These are phyloP conservation scores for Verbena officinalis DNA, from an alignment of 257 asterid species.

Conservation along the genomic window DNA sequence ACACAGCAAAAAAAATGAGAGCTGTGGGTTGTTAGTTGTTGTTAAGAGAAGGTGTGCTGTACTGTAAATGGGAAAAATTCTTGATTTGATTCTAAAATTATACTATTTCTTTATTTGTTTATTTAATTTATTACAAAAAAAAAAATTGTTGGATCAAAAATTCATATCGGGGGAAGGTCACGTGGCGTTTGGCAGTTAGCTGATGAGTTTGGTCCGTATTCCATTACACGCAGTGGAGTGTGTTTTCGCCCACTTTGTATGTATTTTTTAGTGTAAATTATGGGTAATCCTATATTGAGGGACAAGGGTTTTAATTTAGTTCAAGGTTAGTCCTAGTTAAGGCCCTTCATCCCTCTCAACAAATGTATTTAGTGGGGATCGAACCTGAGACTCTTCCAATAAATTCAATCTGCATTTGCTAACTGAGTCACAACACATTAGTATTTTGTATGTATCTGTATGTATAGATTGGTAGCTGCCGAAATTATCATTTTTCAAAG, in stretches of 20 bases:
- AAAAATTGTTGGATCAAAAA: slow-evolving; percentile 26
- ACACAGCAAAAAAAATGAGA: slow-evolving; percentile 7
- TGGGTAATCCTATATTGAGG: too few species aligned
- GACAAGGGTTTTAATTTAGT: too few species aligned
- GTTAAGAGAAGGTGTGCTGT: slow-evolving; percentile 45
- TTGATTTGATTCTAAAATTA: background rate
- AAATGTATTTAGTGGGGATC: too few species aligned
- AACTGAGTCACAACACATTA: too few species aligned
- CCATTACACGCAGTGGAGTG: slow-evolving; percentile 17
- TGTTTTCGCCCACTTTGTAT: background rate
- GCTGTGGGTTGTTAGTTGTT: slow-evolving; percentile 31
- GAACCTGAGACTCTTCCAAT: too few species aligned
- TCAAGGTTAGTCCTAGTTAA: too few species aligned
- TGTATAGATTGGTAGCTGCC: slow-evolving; percentile 19
- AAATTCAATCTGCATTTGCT: too few species aligned
- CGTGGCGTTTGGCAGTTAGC: slow-evolving; percentile 52
- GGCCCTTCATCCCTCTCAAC: too few species aligned
- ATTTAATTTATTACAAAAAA: too few species aligned
- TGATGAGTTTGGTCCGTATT: slow-evolving; percentile 15
- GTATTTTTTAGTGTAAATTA: too few species aligned
- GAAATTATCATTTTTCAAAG: slow-evolving; percentile 18
- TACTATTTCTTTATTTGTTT: background rate
- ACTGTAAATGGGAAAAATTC: slow-evolving; percentile 8
- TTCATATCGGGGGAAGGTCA: slow-evolving; percentile 28
- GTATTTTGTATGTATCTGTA: background rate